Evolutionary conservation across 805 yeast species (phyloP).

Genomic region (Starmera caribaea): DNA sequence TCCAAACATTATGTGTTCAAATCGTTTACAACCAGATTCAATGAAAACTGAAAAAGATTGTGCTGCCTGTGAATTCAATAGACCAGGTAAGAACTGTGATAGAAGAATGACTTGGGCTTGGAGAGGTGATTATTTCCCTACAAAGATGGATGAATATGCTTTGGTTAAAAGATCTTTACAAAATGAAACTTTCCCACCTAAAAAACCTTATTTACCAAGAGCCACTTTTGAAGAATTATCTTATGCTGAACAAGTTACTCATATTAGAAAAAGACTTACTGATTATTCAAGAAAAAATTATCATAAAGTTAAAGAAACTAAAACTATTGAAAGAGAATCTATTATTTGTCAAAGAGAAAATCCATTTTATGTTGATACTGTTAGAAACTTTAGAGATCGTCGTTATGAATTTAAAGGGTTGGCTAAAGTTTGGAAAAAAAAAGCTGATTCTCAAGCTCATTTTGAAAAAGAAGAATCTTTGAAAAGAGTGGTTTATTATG

Average conservation of each 20-base stretch:
- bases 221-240: constrained; percentile 69
- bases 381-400: constrained; percentile 87
- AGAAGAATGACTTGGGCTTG: constrained; percentile 92
- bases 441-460: constrained; percentile 43
- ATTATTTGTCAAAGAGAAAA: constrained; percentile 96
- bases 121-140: constrained; percentile 95
- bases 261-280: constrained; percentile 65
- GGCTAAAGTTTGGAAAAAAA: constrained; percentile 91
- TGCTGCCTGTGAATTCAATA: constrained; percentile 93
- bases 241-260: constrained; percentile 65
- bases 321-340: constrained; percentile 82
- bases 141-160: constrained; percentile 81
- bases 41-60: constrained; percentile 93
- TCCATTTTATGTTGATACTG: constrained; percentile 94
- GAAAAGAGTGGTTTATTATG: constrained; percentile 89
- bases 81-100: constrained; percentile 92
- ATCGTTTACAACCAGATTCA: constrained; percentile 95
- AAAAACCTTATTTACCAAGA: constrained; percentile 43
- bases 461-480: constrained; percentile 79
- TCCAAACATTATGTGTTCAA: constrained; percentile 97
- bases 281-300: constrained; percentile 84
- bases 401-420: constrained; percentile 91
- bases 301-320: constrained; percentile 70
- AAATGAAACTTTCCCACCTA: constrained; percentile 65
- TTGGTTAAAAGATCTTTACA: constrained; percentile 81